phyloP scores from a whole-genome alignment of 176 grass and related monocot species.

The Themeda triandra region DNA sequence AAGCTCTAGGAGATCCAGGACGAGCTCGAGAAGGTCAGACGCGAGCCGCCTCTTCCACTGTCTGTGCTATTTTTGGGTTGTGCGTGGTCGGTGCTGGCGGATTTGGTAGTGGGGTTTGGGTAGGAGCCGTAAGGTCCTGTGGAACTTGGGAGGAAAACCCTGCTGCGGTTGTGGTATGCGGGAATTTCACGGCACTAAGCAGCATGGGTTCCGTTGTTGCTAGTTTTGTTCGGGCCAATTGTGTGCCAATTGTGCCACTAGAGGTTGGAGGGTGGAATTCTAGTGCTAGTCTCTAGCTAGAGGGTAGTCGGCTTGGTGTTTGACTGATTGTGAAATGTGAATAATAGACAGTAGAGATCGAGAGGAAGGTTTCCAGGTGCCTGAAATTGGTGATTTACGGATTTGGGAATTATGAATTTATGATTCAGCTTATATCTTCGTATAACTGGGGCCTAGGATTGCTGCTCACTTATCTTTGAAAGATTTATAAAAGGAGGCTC shows the following conservation, averaged over 20 bases:
- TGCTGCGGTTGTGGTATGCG: neutral
- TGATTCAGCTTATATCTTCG: no score
- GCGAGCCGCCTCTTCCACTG: neutral
- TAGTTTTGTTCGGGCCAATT: neutral
- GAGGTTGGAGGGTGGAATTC: neutral
- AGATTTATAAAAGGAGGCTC: no score
- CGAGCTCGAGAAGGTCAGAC: conserved; percentile 72
- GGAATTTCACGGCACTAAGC: neutral
- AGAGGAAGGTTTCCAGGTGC: no score
- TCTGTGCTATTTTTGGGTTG: no score
- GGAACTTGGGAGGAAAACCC: conserved; percentile 6
- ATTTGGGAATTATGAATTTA: no score
- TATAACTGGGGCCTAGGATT: no score
- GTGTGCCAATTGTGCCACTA: neutral
- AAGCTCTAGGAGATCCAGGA: conserved; percentile 89
- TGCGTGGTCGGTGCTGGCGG: neutral
- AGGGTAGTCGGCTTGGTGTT: neutral
- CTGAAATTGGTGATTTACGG: no score
- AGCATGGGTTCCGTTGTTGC: neutral
- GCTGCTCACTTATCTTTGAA: no score
- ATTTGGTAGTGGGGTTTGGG: neutral
- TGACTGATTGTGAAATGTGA: no score
- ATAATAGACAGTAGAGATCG: no score
- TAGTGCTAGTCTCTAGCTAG: neutral
- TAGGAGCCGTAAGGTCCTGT: neutral